Conservation (phyloP, 805 yeast species). For the Lachancea dasiensis region DNA sequence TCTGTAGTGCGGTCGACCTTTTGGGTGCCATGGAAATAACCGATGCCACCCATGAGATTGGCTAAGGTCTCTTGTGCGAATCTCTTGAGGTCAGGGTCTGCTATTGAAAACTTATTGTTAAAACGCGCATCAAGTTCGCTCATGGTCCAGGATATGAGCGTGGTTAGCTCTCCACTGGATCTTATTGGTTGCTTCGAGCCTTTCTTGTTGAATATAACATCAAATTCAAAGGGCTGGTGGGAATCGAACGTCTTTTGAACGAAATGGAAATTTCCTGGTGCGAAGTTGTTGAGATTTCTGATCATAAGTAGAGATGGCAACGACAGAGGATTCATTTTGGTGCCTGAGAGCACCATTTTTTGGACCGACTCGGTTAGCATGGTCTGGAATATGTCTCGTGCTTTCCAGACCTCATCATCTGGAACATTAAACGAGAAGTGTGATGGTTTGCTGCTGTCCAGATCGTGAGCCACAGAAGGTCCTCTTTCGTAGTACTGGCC, state of each 20-base stretch:
- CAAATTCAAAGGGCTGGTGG: slow-evolving; percentile 54
- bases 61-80: slow-evolving; percentile 80
- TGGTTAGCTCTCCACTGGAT: slow-evolving; percentile 18
- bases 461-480: slow-evolving; percentile 34
- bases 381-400: slow-evolving; percentile 66
- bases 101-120: slow-evolving; percentile 45
- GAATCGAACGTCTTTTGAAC: slow-evolving; percentile 75
- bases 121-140: slow-evolving; percentile 36
- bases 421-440: slow-evolving; percentile 69
- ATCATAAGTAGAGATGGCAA: slow-evolving; percentile 45
- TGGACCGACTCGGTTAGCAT: slow-evolving; percentile 65
- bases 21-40: slow-evolving; percentile 80
- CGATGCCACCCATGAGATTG: slow-evolving; percentile 82
- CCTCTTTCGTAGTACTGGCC: slow-evolving; percentile 22
- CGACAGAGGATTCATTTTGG: slow-evolving; percentile 30
- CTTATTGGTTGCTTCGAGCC: slow-evolving; percentile 38
- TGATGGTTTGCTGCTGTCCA: slow-evolving; percentile 57
- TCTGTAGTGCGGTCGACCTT: slow-evolving; percentile 68
- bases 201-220: slow-evolving; percentile 52
- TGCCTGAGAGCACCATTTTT: slow-evolving; percentile 29
- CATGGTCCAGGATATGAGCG: slow-evolving; percentile 20
- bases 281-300: slow-evolving; percentile 50
- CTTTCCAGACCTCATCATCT: slow-evolving; percentile 67
- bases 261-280: slow-evolving; percentile 70
- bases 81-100: slow-evolving; percentile 36